Evolutionary conservation across 2,329 filamentous ascomycete genomes (phyloP), one percentile per base, ranked within the genome.

Genomic region (Colletotrichum sojae): DNA sequence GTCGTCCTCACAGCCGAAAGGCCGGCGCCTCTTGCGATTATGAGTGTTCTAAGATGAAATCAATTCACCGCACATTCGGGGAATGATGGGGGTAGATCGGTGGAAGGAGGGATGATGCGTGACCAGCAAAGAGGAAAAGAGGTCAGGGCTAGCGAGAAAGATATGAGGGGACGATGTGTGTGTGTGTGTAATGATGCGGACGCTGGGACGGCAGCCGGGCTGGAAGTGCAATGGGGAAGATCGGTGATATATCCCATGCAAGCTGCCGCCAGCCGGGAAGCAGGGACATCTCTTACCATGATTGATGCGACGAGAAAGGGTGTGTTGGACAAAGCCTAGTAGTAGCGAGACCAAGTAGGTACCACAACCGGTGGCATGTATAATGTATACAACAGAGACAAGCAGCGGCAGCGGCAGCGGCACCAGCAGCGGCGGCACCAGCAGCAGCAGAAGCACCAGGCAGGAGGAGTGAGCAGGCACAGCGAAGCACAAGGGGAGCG

Each of bases 211-310:
- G 72, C 68, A 69, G 71, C 62, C 62, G 45, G 56, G 72, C 69
- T 71, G 67, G 71, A 72, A 71, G 55, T 68, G 69, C 68, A 67
- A 63, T 70, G 77, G 75, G 67, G 73, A 73, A 73, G 73, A 76
- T 76, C 75, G 75, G 78, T 82, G 78, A 83, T 81, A 82, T 82
- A 83, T 78, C 75, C 76, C 77, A 82, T 84, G 82, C 81, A 83
- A 76, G 77, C 77, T 81, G 78, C 82, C 82, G 79, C 76, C 74
- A 76, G 76, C 74, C 78, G 76, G 77, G 75, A 74, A 79, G 75
- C 74, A 77, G 75, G 76, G 77, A 76, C 65, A 67, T 73, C 73
- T 77, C 84, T 85, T 85, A 86, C 84, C 84, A 86, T 86, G 77
- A 78, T 83, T 78, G 79, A 76, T 78, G 78, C 77, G 78, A 77